These are phyloP conservation scores for Fusarium hainanense DNA, from an alignment of 2,329 filamentous ascomycete genomes.

Conservation along the genomic window DNA sequence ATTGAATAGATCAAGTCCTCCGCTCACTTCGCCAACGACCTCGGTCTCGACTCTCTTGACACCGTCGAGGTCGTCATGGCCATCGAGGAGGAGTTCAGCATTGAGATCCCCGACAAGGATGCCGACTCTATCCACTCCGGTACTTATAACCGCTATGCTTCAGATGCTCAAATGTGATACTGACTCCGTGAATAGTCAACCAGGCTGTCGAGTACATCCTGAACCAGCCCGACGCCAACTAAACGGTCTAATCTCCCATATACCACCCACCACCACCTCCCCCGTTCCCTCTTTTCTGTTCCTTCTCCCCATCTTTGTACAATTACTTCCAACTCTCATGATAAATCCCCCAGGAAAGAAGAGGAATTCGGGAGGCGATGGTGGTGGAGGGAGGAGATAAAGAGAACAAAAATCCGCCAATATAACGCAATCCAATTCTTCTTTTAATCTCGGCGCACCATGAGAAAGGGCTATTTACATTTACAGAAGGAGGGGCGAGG, in stretches of 20 bases:
- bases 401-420: conserved; percentile 22
- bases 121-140: conserved; percentile 93
- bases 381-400: conserved; percentile 12
- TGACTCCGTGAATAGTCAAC: conserved; percentile 71
- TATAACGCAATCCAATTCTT: conserved; percentile 26
- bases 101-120: conserved; percentile 98
- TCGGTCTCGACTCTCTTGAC: conserved; percentile 96
- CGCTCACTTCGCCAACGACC: conserved; percentile 96
- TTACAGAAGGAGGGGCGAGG: conserved; percentile 29
- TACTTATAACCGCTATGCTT: conserved; percentile 59
- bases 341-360: conserved; percentile 12
- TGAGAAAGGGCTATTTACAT: conserved; percentile 32
- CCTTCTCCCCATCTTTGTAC: conserved; percentile 42
- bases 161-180: too few species aligned
- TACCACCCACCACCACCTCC: conserved; percentile 6
- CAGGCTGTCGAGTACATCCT: conserved; percentile 96
- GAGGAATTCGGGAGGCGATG: not conserved
- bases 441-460: conserved; percentile 39
- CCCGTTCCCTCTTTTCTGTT: not conserved
- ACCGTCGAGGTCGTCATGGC: conserved; percentile 99
- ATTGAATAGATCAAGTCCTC: conserved; percentile 76
- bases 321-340: conserved; percentile 36
- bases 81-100: conserved; percentile 93
- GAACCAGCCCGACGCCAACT: conserved; percentile 89
- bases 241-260: conserved; percentile 43